These are phyloP conservation scores for Penicillium expansum DNA, from an alignment of 2,329 filamentous ascomycete genomes.

Conservation along the genomic window DNA sequence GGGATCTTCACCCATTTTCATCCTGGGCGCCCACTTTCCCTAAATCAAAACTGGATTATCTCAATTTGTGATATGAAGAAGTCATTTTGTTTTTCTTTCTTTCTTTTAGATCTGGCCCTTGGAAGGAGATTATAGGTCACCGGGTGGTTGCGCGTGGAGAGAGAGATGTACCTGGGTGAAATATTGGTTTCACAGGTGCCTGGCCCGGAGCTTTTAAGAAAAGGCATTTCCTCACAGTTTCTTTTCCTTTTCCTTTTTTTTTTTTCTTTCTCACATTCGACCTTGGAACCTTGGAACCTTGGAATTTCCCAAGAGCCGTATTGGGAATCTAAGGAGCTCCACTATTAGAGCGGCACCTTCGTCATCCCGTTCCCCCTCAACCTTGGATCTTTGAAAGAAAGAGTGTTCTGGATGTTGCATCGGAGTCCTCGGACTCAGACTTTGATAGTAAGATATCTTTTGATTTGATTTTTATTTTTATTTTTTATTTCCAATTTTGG, in stretches of 20 bases:
- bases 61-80: slow-evolving; percentile 2
- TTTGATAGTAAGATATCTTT: background rate
- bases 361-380: slow-evolving; percentile 1
- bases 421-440: background rate
- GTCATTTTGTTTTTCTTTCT: background rate
- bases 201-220: slow-evolving; percentile 10
- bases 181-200: slow-evolving; percentile 21
- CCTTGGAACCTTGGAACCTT: too few relatives aligned
- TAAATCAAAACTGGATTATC: slow-evolving; percentile 2
- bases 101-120: slow-evolving; percentile 10
- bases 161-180: slow-evolving; percentile 5
- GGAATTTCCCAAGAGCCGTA: background rate
- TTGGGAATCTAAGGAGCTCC: background rate
- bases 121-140: slow-evolving; percentile 19
- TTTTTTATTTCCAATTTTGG: too few relatives aligned
- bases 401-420: too few relatives aligned
- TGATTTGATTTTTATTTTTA: background rate
- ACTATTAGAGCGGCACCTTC: slow-evolving; percentile 9
- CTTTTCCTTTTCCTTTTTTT: background rate
- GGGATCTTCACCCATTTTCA: slow-evolving; percentile 14
- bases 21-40: background rate
- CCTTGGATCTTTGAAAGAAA: background rate
- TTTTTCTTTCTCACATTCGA: too few relatives aligned
- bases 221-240: background rate
- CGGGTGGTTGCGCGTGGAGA: slow-evolving; percentile 22